Percentiles rank a stretch among this genome's conserved stretches.
phyloP scores from a whole-genome alignment of 129 eudicot species.

The Smallanthus sonchifolius region DNA sequence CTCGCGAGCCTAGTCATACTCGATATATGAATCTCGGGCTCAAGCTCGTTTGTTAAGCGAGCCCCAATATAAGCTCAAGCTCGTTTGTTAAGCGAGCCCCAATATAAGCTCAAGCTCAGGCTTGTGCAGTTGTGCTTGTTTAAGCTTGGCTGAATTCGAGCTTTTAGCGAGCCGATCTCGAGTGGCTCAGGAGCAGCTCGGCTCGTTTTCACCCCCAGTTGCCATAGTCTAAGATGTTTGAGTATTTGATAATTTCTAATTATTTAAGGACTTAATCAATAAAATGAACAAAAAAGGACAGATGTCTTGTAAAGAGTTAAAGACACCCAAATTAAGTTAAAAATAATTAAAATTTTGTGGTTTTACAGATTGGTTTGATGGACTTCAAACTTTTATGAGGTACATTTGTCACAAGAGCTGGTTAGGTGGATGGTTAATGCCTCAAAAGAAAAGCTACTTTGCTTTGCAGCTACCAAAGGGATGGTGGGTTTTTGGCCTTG shows the following conservation, averaged over 20 bases:
- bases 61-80: too few species aligned
- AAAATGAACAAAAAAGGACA: background rate
- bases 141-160: too few species aligned
- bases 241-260: background rate
- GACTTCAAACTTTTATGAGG: slow-evolving; percentile 94
- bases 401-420: slow-evolving; percentile 98
- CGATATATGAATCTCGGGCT: too few species aligned
- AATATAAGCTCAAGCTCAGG: too few species aligned
- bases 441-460: slow-evolving; percentile 94
- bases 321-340: too few species aligned
- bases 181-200: too few species aligned
- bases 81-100: too few species aligned
- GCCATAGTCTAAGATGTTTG: background rate
- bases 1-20: too few species aligned
- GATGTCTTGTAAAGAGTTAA: background rate
- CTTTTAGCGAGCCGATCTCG: too few species aligned
- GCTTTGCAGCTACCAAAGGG: slow-evolving; percentile 87
- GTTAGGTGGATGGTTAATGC: slow-evolving; percentile 99
- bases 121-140: too few species aligned
- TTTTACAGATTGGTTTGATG: slow-evolving; percentile 79
- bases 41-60: too few species aligned
- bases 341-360: background rate
- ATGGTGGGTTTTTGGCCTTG: slow-evolving; percentile 99
- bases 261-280: background rate
- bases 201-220: background rate